A percentile compares a stretch with the other conserved stretches of the same genome.
Conservation (phyloP, 1,139 yeast species). For the Candida gigantensis region DNA sequence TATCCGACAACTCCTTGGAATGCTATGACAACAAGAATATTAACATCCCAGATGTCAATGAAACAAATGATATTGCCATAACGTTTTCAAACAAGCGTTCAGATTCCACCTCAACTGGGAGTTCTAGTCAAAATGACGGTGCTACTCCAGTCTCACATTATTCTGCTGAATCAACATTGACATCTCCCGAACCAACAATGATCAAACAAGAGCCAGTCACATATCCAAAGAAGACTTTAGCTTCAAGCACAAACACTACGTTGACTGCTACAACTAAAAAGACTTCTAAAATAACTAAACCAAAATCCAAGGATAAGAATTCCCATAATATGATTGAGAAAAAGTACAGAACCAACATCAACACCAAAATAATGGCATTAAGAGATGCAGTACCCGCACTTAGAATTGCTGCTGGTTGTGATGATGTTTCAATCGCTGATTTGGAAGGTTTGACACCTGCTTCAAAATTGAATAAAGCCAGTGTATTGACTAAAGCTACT, state of each 20-base stretch:
- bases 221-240: background rate
- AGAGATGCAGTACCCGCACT: slow-evolving; percentile 76
- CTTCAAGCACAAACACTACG: background rate
- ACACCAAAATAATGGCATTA: slow-evolving; percentile 68
- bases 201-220: slow-evolving; percentile 9
- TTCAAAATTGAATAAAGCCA: slow-evolving; percentile 81
- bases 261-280: slow-evolving; percentile 4
- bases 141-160: slow-evolving; percentile 30
- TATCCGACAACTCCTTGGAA: slow-evolving; percentile 13
- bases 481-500: slow-evolving; percentile 83
- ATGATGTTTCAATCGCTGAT: slow-evolving; percentile 45
- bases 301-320: slow-evolving; percentile 53
- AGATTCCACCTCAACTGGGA: slow-evolving; percentile 12
- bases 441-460: slow-evolving; percentile 91
- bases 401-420: slow-evolving; percentile 47
- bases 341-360: slow-evolving; percentile 74
- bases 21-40: slow-evolving; percentile 9
- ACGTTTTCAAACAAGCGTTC: slow-evolving; percentile 10
- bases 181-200: slow-evolving; percentile 32
- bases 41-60: too few relatives aligned
- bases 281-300: slow-evolving; percentile 28
- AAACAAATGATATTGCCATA: slow-evolving; percentile 3
- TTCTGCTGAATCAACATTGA: slow-evolving; percentile 28
- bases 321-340: slow-evolving; percentile 84
- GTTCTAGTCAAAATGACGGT: slow-evolving; percentile 12